phyloP scores from a whole-genome alignment of 352 stramenopile species.

The Phytophthora pini region DNA sequence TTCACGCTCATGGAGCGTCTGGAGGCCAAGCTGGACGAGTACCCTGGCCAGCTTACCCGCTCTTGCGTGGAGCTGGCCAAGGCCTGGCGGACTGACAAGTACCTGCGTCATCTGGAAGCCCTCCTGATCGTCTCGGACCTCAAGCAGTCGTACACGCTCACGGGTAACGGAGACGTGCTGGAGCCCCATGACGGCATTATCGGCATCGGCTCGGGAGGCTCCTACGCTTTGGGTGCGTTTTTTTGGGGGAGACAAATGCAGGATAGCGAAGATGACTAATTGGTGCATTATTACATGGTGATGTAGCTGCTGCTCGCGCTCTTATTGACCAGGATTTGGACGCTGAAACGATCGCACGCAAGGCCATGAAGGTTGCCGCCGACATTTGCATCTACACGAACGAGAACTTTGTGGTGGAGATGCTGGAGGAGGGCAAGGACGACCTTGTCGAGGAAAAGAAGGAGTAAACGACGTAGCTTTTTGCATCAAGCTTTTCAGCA shows the following conservation, averaged over 20 bases:
- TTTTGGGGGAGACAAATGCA: constrained; percentile 3
- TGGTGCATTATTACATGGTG: neutral
- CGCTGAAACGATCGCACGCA: constrained; percentile 94
- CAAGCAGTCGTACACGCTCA: constrained; percentile 97
- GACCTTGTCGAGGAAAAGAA: constrained; percentile 34
- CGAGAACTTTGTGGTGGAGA: constrained; percentile 96
- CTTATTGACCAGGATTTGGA: constrained; percentile 95
- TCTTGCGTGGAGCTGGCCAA: constrained; percentile 99
- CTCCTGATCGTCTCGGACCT: constrained; percentile 96
- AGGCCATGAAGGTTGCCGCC: constrained; percentile 95
- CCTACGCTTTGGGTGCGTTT: constrained; percentile 92
- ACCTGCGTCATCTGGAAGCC: constrained; percentile 95
- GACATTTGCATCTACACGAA: constrained; percentile 99
- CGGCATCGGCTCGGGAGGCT: constrained; percentile 93
- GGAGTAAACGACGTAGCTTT: constrained; percentile 35
- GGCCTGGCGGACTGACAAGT: constrained; percentile 99
- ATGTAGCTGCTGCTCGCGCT: constrained; percentile 93
- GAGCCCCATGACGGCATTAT: constrained; percentile 97
- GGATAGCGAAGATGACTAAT: no score
- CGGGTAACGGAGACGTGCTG: constrained; percentile 98
- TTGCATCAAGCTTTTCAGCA: constrained; percentile 2
- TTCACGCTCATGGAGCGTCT: constrained; percentile 99
- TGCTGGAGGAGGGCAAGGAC: constrained; percentile 70
- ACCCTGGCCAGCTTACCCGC: constrained; percentile 96
- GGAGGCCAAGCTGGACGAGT: constrained; percentile 98